A percentile compares a stretch with the other conserved stretches of the same genome.
Evolutionary conservation across 2,329 filamentous ascomycete species (phyloP).

Genomic region (Xylariales sp.): DNA sequence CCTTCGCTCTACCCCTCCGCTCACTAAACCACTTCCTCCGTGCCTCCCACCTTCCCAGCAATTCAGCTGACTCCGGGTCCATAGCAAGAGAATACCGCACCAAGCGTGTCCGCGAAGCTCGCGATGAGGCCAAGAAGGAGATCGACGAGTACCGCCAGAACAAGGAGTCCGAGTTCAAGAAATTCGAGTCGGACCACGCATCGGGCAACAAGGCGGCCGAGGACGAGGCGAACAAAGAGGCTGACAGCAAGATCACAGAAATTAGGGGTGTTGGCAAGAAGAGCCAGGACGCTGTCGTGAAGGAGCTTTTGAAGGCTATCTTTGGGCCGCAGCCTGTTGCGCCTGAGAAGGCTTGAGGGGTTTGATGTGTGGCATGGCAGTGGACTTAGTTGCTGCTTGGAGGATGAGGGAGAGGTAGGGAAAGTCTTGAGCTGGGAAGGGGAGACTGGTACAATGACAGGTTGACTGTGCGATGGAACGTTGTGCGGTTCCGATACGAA

Average conservation of each 20-base stretch:
- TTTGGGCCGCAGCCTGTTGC: conserved; percentile 73
- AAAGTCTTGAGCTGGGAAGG: neutral
- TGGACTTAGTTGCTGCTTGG: too few species aligned
- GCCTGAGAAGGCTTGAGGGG: too few species aligned
- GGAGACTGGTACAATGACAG: too few species aligned
- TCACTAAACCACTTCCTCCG: neutral
- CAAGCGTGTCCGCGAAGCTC: conserved; percentile 94
- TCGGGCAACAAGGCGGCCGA: conserved; percentile 81
- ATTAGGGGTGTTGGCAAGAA: conserved; percentile 79
- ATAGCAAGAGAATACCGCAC: conserved; percentile 60
- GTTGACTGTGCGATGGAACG: too few species aligned
- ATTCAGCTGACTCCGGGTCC: too few species aligned
- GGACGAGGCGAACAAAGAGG: conserved; percentile 73
- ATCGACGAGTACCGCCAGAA: conserved; percentile 85
- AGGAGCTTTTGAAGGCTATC: conserved; percentile 79
- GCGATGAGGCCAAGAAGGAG: conserved; percentile 94
- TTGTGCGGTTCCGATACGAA: too few species aligned
- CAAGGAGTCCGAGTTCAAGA: conserved; percentile 94
- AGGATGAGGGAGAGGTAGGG: neutral
- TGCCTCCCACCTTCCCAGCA: neutral
- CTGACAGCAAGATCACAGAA: conserved; percentile 73
- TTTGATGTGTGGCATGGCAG: too few species aligned
- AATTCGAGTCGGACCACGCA: conserved; percentile 87
- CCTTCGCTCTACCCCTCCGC: neutral
- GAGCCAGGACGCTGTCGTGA: conserved; percentile 72